Evolutionary conservation across 805 yeast genomes (phyloP).

Genomic region (Pichia sporocuriosa): DNA sequence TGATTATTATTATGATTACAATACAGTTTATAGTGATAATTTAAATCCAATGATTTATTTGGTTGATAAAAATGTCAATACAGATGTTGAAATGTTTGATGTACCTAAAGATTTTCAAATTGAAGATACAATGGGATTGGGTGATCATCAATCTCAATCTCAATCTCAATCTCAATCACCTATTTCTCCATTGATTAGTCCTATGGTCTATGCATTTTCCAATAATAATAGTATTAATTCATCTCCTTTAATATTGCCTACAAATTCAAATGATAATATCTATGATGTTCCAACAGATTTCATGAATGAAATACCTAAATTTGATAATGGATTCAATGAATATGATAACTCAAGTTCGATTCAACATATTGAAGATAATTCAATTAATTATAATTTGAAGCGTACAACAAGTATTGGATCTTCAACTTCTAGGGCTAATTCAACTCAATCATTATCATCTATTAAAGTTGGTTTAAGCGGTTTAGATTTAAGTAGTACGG

Average conservation of each 20-base stretch:
- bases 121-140: slow-evolving; percentile 6
- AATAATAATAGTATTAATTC: background rate
- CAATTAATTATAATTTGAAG: slow-evolving; percentile 3
- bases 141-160: background rate
- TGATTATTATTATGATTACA: slow-evolving; percentile 74
- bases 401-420: slow-evolving; percentile 18
- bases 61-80: slow-evolving; percentile 13
- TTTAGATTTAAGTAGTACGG: slow-evolving; percentile 25
- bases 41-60: slow-evolving; percentile 36
- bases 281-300: slow-evolving; percentile 11
- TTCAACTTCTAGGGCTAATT: slow-evolving; percentile 3
- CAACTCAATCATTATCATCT: slow-evolving; percentile 18
- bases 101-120: slow-evolving; percentile 37
- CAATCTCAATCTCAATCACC: background rate
- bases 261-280: background rate
- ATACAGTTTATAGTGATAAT: slow-evolving; percentile 58
- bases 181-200: background rate
- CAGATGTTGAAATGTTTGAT: slow-evolving; percentile 30
- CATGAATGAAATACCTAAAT: slow-evolving; percentile 2
- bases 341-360: background rate
- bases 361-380: slow-evolving; percentile 4
- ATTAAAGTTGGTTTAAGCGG: slow-evolving; percentile 30
- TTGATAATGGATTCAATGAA: background rate
- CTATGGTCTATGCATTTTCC: background rate
- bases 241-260: slow-evolving; percentile 1